Conservation (phyloP, 257 asterid genomes). For the Cruciata laevipes region DNA sequence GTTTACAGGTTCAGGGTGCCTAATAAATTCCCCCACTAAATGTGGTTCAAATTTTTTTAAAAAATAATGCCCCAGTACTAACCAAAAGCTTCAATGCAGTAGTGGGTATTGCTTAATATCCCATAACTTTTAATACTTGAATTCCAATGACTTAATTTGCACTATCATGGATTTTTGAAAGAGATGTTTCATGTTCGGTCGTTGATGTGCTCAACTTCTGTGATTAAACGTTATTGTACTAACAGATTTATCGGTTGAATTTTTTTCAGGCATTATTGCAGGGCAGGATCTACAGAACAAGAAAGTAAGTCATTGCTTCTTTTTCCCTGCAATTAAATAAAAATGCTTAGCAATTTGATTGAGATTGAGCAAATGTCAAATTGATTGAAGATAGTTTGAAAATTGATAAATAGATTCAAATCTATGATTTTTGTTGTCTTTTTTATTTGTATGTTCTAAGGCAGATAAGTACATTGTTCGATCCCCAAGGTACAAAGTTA, state of each 20-base stretch:
- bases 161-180: background rate
- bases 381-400: no score
- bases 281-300: conserved; percentile 85
- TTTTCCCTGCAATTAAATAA: no score
- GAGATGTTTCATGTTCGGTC: background rate
- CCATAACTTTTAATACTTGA: conserved; percentile 17
- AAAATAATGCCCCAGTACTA: conserved; percentile 80
- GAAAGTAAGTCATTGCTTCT: conserved; percentile 37
- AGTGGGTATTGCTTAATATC: conserved; percentile 55
- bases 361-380: no score
- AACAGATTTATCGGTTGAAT: conserved; percentile 12
- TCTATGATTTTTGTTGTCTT: no score
- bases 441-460: no score
- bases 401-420: no score
- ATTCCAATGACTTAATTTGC: background rate
- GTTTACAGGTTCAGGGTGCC: no score
- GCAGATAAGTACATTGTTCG: no score
- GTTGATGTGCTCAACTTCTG: conserved; percentile 11
- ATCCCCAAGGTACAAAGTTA: no score
- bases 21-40: no score
- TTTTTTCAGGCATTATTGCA: conserved; percentile 67
- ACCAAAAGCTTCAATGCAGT: conserved; percentile 55
- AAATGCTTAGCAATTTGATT: no score
- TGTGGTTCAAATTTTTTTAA: conserved; percentile 49
- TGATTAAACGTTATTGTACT: conserved; percentile 12